Conservation (phyloP, 371 early-diverging fungal genomes). For the Zopfochytrium polystomum region DNA sequence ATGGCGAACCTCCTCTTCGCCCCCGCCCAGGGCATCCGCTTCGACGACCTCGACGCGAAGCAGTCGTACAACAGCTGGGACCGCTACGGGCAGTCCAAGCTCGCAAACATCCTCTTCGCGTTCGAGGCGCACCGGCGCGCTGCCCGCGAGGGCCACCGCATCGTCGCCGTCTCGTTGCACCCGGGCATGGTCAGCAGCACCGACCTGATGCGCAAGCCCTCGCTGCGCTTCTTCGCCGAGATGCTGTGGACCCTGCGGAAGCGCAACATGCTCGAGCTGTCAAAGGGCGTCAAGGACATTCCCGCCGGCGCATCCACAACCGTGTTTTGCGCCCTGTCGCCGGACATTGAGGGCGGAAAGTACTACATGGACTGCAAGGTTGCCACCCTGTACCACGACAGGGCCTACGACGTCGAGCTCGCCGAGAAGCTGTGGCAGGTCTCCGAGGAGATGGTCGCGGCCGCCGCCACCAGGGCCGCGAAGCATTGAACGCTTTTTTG, state of each 20-base stretch:
- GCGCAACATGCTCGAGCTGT: no score
- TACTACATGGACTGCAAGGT: constrained; percentile 20
- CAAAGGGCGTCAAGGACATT: constrained; percentile 15
- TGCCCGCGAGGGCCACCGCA: background rate
- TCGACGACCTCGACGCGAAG: constrained; percentile 36
- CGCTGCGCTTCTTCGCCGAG: constrained; percentile 1
- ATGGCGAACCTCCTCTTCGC: constrained; percentile 21
- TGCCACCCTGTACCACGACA: no score
- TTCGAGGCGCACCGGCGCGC: constrained; percentile 47
- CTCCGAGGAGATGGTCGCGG: no score
- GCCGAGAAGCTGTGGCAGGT: no score
- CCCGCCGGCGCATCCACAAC: constrained; percentile 23
- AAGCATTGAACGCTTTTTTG: no score
- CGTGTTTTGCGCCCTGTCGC: constrained; percentile 19
- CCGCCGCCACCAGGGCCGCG: no score
- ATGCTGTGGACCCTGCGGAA: no score
- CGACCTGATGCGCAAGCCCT: constrained; percentile 14
- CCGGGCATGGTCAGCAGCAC: constrained; percentile 17
- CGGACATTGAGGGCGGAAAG: constrained; percentile 10
- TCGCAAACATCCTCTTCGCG: constrained; percentile 65
- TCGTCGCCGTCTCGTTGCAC: constrained; percentile 18
- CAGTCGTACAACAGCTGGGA: constrained; percentile 39
- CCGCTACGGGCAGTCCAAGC: constrained; percentile 54
- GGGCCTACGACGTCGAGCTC: no score
- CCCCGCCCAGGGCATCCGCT: constrained; percentile 41